Evolutionary conservation across 306 rosid species (phyloP).

Genomic region (Argentina anserina): DNA sequence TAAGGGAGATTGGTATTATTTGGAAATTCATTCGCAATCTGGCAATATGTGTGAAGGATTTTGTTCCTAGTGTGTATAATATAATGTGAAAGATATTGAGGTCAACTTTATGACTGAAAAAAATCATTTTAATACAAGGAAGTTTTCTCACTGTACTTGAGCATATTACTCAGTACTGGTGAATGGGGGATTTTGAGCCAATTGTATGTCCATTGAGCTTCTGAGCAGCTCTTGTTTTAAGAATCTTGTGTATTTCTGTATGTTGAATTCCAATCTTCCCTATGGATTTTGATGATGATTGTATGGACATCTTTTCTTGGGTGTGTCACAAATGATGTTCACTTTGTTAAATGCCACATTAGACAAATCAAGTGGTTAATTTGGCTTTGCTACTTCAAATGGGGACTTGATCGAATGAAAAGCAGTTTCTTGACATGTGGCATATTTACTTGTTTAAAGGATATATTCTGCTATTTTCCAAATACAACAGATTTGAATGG

Average conservation of each 20-base stretch:
- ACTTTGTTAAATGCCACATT: neutral
- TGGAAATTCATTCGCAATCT: neutral
- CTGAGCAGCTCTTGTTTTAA: slow-evolving; percentile 3
- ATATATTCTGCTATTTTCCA: neutral
- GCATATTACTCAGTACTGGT: neutral
- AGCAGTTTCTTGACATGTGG: neutral
- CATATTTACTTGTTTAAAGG: neutral
- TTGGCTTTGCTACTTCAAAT: neutral
- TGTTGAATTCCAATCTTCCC: neutral
- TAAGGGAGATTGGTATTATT: neutral
- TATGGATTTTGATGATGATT: neutral
- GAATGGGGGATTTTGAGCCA: neutral
- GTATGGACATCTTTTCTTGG: neutral
- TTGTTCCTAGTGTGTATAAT: neutral
- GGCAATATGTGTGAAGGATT: neutral
- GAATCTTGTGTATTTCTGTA: neutral
- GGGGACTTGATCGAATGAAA: neutral
- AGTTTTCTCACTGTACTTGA: neutral
- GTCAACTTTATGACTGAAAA: neutral
- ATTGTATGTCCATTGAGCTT: neutral
- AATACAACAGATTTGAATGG: neutral
- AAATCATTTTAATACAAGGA: neutral
- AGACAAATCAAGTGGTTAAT: neutral
- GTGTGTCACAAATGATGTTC: slow-evolving; percentile 5
- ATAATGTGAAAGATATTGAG: neutral